Conservation (phyloP, 2,329 filamentous ascomycete genomes). For the Colletotrichum echinochloae region DNA sequence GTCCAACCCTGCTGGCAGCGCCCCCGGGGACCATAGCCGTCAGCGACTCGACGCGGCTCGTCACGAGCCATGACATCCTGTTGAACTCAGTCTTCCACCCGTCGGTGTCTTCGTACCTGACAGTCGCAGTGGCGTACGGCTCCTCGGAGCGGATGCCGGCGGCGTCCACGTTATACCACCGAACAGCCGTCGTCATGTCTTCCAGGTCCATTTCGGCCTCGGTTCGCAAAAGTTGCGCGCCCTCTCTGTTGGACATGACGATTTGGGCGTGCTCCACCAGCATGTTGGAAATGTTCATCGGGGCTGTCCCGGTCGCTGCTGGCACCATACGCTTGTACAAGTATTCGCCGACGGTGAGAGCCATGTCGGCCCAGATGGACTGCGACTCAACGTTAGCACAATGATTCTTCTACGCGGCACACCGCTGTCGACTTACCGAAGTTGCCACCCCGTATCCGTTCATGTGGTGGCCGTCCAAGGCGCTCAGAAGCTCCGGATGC, state of each 20-base stretch:
- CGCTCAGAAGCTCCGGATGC: slow-evolving; percentile 52
- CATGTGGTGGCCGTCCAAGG: slow-evolving; percentile 57
- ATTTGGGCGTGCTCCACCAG: background rate
- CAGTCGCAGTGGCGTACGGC: background rate
- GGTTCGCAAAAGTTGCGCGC: slow-evolving; percentile 1
- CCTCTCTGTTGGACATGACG: background rate
- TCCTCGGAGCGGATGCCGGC: background rate
- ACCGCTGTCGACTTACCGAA: slow-evolving; percentile 51
- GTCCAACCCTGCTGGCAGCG: background rate
- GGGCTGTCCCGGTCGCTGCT: background rate
- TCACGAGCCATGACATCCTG: slow-evolving; percentile 58
- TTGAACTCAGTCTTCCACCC: slow-evolving; percentile 68
- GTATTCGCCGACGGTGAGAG: slow-evolving; percentile 9
- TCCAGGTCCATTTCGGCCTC: background rate
- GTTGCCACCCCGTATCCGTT: slow-evolving; percentile 57
- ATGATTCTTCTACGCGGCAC: background rate
- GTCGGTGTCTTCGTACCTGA: slow-evolving; percentile 61
- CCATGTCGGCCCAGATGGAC: slow-evolving; percentile 19
- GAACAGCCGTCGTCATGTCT: background rate
- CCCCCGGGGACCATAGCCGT: background rate
- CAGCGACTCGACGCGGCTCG: slow-evolving; percentile 1
- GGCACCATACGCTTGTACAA: background rate
- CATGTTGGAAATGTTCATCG: slow-evolving; percentile 16
- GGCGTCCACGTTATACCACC: background rate
- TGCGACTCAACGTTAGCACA: background rate